A percentile compares a stretch with the other conserved stretches of the same genome.
Conservation (phyloP, 768 basidiomycete genomes). For the Lentinula aciculospora region DNA sequence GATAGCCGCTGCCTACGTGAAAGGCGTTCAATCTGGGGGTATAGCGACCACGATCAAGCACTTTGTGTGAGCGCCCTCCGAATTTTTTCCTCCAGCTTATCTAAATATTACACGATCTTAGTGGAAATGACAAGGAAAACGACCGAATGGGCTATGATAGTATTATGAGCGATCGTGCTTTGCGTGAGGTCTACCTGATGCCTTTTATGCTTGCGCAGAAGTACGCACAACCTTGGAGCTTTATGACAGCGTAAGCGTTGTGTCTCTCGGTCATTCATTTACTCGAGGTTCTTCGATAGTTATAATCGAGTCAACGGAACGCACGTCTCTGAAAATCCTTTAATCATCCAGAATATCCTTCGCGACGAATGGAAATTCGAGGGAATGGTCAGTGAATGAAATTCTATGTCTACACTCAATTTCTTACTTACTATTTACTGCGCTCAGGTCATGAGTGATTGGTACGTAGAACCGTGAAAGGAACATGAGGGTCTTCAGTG, state of each 20-base stretch:
- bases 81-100: neutral
- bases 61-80: constrained; percentile 48
- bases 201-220: constrained; percentile 73
- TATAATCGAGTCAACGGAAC: constrained; percentile 73
- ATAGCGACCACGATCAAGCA: constrained; percentile 62
- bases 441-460: constrained; percentile 70
- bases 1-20: constrained; percentile 46
- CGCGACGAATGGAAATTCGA: constrained; percentile 7
- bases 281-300: constrained; percentile 21
- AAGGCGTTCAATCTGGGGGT: constrained; percentile 47
- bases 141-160: constrained; percentile 66
- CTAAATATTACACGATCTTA: constrained; percentile 17
- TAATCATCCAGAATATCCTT: constrained; percentile 52
- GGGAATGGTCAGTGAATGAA: constrained; percentile 11
- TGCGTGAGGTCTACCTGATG: constrained; percentile 69
- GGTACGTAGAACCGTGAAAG: constrained; percentile 34
- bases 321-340: constrained; percentile 61
- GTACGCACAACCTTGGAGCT: constrained; percentile 54
- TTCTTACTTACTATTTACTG: neutral
- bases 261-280: neutral
- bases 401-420: neutral
- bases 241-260: constrained; percentile 57
- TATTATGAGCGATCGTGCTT: constrained; percentile 57
- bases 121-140: constrained; percentile 79
- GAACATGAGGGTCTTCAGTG: neutral